Conservation (phyloP, 164 flowering plant species). For the Taxillus chinensis region DNA sequence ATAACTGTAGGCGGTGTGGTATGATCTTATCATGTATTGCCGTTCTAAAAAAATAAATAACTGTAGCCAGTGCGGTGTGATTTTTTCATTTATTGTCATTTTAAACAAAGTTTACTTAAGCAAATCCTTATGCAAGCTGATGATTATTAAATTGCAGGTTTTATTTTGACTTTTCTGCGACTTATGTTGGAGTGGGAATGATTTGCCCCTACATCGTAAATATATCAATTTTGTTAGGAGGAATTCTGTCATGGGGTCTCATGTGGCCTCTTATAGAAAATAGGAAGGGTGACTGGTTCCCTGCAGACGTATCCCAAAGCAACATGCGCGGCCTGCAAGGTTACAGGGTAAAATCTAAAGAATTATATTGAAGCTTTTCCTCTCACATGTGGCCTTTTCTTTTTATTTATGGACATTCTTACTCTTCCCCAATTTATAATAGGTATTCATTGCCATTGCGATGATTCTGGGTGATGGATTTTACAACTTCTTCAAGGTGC, state of each 20-base stretch:
- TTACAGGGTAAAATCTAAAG: slow-evolving; percentile 1
- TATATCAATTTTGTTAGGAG: slow-evolving; percentile 2
- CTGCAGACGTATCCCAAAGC: background rate
- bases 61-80: too few species aligned
- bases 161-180: slow-evolving; percentile 8
- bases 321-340: slow-evolving; percentile 7
- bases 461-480: slow-evolving; percentile 10
- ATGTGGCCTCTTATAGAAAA: slow-evolving; percentile 11
- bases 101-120: too few species aligned
- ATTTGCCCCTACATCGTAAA: slow-evolving; percentile 8
- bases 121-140: too few species aligned
- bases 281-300: slow-evolving; percentile 4
- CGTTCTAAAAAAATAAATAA: too few species aligned
- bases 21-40: too few species aligned
- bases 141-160: slow-evolving; percentile 1
- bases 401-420: background rate
- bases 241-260: slow-evolving; percentile 7
- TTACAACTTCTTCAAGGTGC: slow-evolving; percentile 8
- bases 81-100: too few species aligned
- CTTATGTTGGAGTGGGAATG: slow-evolving; percentile 9
- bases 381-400: background rate
- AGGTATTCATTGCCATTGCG: slow-evolving; percentile 9
- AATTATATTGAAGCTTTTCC: background rate
- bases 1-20: too few species aligned
- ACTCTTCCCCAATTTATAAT: background rate